These are phyloP conservation scores for Yamagishiella unicocca DNA, from an alignment of 139 green algal species.

Conservation along the genomic window DNA sequence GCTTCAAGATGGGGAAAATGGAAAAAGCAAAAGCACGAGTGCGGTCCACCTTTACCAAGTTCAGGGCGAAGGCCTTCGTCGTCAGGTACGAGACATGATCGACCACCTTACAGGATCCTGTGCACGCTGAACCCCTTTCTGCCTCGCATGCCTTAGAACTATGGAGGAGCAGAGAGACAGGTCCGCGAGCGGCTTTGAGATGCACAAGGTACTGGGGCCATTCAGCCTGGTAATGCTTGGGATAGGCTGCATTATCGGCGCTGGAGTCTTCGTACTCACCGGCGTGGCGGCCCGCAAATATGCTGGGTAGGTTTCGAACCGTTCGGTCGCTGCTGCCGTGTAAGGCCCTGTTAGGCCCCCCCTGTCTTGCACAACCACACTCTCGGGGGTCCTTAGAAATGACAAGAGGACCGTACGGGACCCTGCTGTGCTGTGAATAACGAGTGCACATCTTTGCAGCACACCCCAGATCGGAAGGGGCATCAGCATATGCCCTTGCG, in stretches of 20 bases:
- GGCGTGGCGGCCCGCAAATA: constrained; percentile 79
- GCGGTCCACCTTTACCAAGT: constrained; percentile 40
- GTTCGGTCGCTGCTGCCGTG: too few species aligned
- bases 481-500: too few species aligned
- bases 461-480: too few species aligned
- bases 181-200: constrained; percentile 47
- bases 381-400: too few species aligned
- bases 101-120: too few species aligned
- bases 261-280: constrained; percentile 92
- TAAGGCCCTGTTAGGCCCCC: too few species aligned
- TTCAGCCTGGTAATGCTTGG: constrained; percentile 76
- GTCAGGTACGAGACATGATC: constrained; percentile 32
- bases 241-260: constrained; percentile 88
- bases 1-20: not conserved
- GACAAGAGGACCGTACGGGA: too few species aligned
- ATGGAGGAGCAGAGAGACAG: constrained; percentile 60
- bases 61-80: constrained; percentile 62
- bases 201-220: constrained; percentile 47
- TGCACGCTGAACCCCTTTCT: not conserved
- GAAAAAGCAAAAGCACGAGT: not conserved
- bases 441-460: too few species aligned
- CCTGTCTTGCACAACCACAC: too few species aligned
- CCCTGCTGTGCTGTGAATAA: too few species aligned
- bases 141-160: not conserved
- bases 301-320: constrained; percentile 58